A percentile compares a stretch with the other conserved stretches of the same genome.
phyloP scores from a whole-genome alignment of 306 rosid species.

The Sechiopsis laciniata region DNA sequence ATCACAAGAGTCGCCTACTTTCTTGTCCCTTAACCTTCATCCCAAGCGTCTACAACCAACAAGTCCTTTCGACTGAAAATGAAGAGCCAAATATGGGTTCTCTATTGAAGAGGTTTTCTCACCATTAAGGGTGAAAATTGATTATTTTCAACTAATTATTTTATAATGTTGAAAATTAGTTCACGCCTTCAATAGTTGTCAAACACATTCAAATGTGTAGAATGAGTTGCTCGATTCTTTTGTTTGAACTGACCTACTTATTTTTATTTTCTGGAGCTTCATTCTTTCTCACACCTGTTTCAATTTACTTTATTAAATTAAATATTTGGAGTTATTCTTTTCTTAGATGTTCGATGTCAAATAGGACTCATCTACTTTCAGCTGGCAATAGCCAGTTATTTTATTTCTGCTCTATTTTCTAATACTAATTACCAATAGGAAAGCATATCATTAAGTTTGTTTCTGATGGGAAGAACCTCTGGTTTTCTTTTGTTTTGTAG shows the following conservation, averaged over 20 bases:
- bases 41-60: background rate
- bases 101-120: no score
- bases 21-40: background rate
- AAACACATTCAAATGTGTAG: no score
- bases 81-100: background rate
- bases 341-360: background rate
- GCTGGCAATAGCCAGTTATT: background rate
- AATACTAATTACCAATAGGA: background rate
- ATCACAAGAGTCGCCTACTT: background rate
- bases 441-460: background rate
- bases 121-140: no score
- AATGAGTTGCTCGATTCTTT: no score
- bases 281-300: background rate
- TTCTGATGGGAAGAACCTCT: background rate
- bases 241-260: no score
- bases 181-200: no score
- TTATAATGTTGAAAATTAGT: no score
- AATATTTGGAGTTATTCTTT: background rate
- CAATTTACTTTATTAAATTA: no score
- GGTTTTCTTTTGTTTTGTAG: conserved; percentile 4
- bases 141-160: no score
- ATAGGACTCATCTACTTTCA: background rate
- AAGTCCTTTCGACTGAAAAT: background rate
- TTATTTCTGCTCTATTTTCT: background rate
- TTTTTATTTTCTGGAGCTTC: background rate